Conservation (phyloP, 2,329 filamentous ascomycete genomes). For the Orbilia quercus region DNA sequence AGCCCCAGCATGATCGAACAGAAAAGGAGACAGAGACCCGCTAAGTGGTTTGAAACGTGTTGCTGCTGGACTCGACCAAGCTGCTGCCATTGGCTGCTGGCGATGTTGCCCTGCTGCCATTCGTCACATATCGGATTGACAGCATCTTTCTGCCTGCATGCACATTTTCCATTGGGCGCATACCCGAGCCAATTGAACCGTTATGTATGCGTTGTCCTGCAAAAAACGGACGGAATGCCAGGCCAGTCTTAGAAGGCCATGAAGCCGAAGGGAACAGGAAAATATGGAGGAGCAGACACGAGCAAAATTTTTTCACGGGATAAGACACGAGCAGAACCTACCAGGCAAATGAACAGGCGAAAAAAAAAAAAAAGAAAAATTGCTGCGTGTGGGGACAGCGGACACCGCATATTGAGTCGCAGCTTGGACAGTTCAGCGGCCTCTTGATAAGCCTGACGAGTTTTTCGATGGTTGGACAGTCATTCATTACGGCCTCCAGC, state of each 20-base stretch:
- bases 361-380: conserved; percentile 13
- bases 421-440: conserved; percentile 48
- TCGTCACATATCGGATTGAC: conserved; percentile 34
- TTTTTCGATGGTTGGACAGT: conserved; percentile 42
- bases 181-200: conserved; percentile 55
- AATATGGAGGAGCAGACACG: conserved; percentile 15
- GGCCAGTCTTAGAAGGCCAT: conserved; percentile 33
- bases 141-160: conserved; percentile 30
- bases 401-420: conserved; percentile 36
- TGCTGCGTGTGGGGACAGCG: conserved; percentile 39
- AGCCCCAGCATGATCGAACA: background rate
- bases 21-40: conserved; percentile 15
- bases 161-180: conserved; percentile 52
- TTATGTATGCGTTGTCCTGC: conserved; percentile 55
- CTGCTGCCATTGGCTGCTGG: conserved; percentile 41
- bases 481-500: background rate
- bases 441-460: conserved; percentile 49
- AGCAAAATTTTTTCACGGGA: conserved; percentile 54
- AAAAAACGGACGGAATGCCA: conserved; percentile 47
- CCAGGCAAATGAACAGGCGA: background rate
- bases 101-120: conserved; percentile 14
- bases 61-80: conserved; percentile 37
- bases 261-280: background rate
- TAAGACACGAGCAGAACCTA: conserved; percentile 9
- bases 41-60: conserved; percentile 55